phyloP scores from a whole-genome alignment of 2,329 filamentous ascomycete genomes.

The Botrytis pseudocinerea region DNA sequence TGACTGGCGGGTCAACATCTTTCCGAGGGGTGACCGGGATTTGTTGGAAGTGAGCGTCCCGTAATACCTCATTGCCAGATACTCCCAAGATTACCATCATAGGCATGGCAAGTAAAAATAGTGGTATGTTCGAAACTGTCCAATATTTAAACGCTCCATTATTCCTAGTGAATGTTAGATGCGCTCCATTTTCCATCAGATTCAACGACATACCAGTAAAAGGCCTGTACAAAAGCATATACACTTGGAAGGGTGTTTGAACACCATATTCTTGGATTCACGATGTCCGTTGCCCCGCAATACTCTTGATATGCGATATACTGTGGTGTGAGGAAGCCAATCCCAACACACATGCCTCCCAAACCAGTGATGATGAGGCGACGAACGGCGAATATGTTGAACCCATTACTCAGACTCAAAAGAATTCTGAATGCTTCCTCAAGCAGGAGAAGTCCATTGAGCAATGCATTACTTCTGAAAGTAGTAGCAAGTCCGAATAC shows the following conservation, averaged over 20 bases:
- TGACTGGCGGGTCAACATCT: not conserved
- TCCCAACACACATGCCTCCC: conserved; percentile 66
- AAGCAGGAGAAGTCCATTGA: conserved; percentile 73
- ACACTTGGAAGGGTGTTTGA: conserved; percentile 73
- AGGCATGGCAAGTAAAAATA: conserved; percentile 82
- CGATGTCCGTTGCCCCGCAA: conserved; percentile 50
- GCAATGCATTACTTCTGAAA: conserved; percentile 81
- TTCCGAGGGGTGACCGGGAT: not conserved
- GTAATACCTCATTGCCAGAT: conserved; percentile 56
- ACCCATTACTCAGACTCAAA: conserved; percentile 45
- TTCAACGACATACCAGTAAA: conserved; percentile 74
- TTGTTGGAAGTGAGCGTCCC: not conserved
- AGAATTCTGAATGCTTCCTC: conserved; percentile 57
- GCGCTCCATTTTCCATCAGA: not conserved
- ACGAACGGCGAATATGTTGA: conserved; percentile 47
- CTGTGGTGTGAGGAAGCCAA: conserved; percentile 73
- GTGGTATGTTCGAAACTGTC: conserved; percentile 79
- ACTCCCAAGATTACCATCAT: conserved; percentile 67
- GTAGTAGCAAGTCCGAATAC: conserved; percentile 71
- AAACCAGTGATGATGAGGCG: conserved; percentile 60
- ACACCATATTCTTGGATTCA: conserved; percentile 69
- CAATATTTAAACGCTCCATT: conserved; percentile 88
- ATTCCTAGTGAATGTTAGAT: conserved; percentile 58
- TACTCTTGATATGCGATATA: conserved; percentile 71
- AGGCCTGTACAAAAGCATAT: conserved; percentile 82